These are phyloP conservation scores for Leccinum disarticulatum DNA, from an alignment of 768 basidiomycete species.

Conservation along the genomic window DNA sequence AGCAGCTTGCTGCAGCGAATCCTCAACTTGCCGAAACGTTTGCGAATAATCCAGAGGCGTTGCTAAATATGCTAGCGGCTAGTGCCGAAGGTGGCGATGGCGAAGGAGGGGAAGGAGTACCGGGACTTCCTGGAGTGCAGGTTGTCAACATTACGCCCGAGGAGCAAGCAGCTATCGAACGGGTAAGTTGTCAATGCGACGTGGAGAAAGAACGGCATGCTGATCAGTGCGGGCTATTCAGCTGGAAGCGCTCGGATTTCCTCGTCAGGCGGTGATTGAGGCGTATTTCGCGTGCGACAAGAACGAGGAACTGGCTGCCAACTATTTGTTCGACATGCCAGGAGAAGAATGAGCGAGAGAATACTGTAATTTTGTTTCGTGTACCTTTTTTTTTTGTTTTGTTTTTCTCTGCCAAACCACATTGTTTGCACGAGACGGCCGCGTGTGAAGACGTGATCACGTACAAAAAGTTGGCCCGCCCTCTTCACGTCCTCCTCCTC, in stretches of 20 bases:
- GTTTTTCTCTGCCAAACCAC: conserved; percentile 10
- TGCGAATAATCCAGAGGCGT: conserved; percentile 66
- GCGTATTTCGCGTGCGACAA: conserved; percentile 95
- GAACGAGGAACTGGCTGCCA: conserved; percentile 96
- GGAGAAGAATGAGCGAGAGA: conserved; percentile 37
- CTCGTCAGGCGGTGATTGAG: conserved; percentile 76
- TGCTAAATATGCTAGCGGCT: conserved; percentile 60
- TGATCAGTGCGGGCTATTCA: conserved; percentile 31
- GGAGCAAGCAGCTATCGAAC: conserved; percentile 84
- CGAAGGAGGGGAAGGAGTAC: conserved; percentile 24
- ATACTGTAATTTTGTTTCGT: not conserved
- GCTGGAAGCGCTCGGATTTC: conserved; percentile 87
- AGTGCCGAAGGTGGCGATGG: conserved; percentile 40
- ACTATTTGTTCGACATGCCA: conserved; percentile 83
- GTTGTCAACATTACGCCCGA: conserved; percentile 80
- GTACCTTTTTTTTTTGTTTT: conserved; percentile 2
- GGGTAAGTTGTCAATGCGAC: conserved; percentile 54
- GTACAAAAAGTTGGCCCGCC: conserved; percentile 30
- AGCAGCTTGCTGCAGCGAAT: conserved; percentile 75
- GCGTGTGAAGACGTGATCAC: conserved; percentile 31
- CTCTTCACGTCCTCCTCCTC: conserved; percentile 20
- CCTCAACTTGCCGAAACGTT: conserved; percentile 72
- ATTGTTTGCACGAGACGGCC: conserved; percentile 30
- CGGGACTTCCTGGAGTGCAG: conserved; percentile 32
- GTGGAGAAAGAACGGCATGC: not conserved